Evolutionary conservation across 305 asterid genomes (phyloP).

Genomic region (Nicotiana rustica): DNA sequence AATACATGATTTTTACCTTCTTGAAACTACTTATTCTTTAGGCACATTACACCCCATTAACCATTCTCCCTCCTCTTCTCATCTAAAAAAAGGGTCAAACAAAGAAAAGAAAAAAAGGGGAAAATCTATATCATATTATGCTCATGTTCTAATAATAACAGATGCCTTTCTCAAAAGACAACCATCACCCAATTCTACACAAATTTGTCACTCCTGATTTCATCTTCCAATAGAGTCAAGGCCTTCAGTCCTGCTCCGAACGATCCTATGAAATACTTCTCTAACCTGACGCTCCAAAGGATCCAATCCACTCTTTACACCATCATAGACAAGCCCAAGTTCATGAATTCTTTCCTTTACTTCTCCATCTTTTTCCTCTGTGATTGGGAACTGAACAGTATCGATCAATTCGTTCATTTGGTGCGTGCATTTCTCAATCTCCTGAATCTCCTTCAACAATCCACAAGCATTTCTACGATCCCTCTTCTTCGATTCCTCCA

Average conservation of each 20-base stretch:
- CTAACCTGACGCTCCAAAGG: slow-evolving; percentile 69
- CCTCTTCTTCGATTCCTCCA: slow-evolving; percentile 81
- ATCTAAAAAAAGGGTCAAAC: slow-evolving; percentile 11
- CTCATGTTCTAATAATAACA: slow-evolving; percentile 30
- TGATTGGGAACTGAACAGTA: slow-evolving; percentile 64
- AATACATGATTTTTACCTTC: slow-evolving; percentile 44
- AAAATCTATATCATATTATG: slow-evolving; percentile 41
- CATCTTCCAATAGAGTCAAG: slow-evolving; percentile 51
- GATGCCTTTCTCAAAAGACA: slow-evolving; percentile 23
- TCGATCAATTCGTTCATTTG: slow-evolving; percentile 69
- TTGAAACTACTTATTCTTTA: slow-evolving; percentile 42
- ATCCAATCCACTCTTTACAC: slow-evolving; percentile 56
- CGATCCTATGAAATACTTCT: slow-evolving; percentile 68
- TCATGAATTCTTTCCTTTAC: slow-evolving; percentile 67
- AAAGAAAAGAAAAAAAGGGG: slow-evolving; percentile 40
- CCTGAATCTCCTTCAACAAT: slow-evolving; percentile 84
- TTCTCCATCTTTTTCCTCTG: slow-evolving; percentile 69
- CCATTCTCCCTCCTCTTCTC: slow-evolving; percentile 35
- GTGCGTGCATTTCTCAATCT: slow-evolving; percentile 66
- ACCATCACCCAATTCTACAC: neutral
- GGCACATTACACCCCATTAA: slow-evolving; percentile 37
- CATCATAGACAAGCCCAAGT: slow-evolving; percentile 50
- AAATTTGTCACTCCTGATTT: slow-evolving; percentile 37
- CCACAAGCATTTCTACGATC: slow-evolving; percentile 77
- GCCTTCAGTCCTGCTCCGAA: slow-evolving; percentile 60